These are phyloP conservation scores for Emydomyces testavorans DNA, from an alignment of 2,329 filamentous ascomycete genomes.

Conservation along the genomic window DNA sequence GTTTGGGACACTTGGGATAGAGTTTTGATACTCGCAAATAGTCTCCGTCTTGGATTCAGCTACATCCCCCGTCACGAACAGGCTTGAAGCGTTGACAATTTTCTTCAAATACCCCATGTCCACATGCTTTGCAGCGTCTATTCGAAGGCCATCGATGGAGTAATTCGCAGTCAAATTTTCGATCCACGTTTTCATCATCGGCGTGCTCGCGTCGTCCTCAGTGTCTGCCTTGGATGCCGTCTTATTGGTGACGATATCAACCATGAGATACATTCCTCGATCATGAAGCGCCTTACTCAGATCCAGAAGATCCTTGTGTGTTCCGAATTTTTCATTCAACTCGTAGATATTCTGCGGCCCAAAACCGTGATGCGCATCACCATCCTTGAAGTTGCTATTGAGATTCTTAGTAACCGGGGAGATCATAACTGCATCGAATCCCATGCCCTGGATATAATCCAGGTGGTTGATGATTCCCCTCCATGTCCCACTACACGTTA, in stretches of 20 bases:
- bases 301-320: constrained; percentile 37
- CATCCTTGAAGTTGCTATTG: constrained; percentile 27
- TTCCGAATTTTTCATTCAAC: constrained; percentile 42
- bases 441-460: constrained; percentile 42
- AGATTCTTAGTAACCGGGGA: constrained; percentile 35
- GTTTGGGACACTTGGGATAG: constrained; percentile 38
- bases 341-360: constrained; percentile 40
- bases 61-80: constrained; percentile 41
- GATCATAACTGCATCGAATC: constrained; percentile 33
- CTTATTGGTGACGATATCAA: constrained; percentile 44
- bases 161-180: constrained; percentile 47
- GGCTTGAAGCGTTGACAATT: constrained; percentile 31
- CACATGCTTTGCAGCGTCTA: constrained; percentile 41
- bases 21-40: constrained; percentile 35
- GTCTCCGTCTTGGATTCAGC: constrained; percentile 28
- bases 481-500: constrained; percentile 44
- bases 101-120: constrained; percentile 32
- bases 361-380: constrained; percentile 42
- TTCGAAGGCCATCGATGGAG: constrained; percentile 43
- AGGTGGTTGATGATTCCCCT: constrained; percentile 38
- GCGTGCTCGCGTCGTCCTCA: constrained; percentile 38
- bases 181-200: constrained; percentile 50
- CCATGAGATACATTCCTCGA: constrained; percentile 42
- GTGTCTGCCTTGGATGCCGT: constrained; percentile 48
- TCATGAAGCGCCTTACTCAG: constrained; percentile 37